phyloP scores from a whole-genome alignment of 257 asterid genomes.

The Nicotiana noctiflora region DNA sequence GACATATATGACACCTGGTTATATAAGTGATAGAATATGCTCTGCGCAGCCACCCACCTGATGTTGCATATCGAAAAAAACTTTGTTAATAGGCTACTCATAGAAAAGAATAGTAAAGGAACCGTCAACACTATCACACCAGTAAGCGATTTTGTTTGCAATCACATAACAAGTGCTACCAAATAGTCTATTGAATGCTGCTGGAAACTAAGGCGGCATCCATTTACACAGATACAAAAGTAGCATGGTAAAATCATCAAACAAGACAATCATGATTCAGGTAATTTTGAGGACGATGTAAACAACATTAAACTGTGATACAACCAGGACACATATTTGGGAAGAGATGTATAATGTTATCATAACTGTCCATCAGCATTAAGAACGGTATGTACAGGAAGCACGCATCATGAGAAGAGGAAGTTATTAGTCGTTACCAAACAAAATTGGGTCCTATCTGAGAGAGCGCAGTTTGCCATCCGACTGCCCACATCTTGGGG shows the following conservation, averaged over 20 bases:
- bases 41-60: constrained; percentile 20
- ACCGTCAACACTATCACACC: too few species aligned
- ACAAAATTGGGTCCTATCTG: constrained; percentile 23
- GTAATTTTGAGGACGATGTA: not conserved
- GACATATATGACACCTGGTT: constrained; percentile 22
- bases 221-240: too few species aligned
- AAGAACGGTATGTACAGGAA: not conserved
- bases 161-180: too few species aligned
- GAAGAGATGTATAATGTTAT: not conserved
- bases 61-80: too few species aligned
- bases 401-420: not conserved
- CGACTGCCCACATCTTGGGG: constrained; percentile 20
- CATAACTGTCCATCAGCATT: not conserved
- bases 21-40: constrained; percentile 20
- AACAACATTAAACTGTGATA: not conserved
- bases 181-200: too few species aligned
- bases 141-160: too few species aligned
- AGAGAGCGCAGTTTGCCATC: constrained; percentile 14
- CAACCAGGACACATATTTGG: not conserved
- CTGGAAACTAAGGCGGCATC: too few species aligned
- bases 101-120: too few species aligned
- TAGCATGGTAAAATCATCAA: not conserved
- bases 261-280: not conserved
- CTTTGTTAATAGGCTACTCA: too few species aligned
- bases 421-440: constrained; percentile 2